Conservation (phyloP, 257 asterid genomes). For the Sherardia arvensis region DNA sequence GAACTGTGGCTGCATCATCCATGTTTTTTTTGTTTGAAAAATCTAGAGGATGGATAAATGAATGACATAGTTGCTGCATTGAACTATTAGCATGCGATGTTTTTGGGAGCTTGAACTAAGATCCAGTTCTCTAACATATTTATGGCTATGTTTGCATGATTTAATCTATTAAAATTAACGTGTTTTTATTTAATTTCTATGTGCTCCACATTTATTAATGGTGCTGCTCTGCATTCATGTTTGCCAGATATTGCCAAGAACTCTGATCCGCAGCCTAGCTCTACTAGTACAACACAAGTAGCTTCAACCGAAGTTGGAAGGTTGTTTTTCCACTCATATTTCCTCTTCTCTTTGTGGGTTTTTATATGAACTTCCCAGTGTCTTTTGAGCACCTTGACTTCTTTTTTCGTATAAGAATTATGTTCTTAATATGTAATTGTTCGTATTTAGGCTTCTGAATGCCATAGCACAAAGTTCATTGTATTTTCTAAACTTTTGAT, state of each 20-base stretch:
- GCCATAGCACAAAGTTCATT: not conserved
- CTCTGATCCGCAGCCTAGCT: slow-evolving; percentile 38
- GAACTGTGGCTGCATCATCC: not conserved
- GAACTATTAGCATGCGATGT: not conserved
- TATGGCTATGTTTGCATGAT: not conserved
- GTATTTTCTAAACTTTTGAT: not conserved
- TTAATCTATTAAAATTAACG: not conserved
- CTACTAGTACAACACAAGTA: slow-evolving; percentile 37
- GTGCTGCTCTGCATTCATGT: slow-evolving; percentile 14
- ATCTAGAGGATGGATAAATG: not conserved
- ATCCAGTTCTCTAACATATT: not conserved
- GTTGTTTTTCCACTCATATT: slow-evolving; percentile 21
- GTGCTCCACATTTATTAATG: not conserved
- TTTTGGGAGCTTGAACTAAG: not conserved
- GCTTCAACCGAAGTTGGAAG: slow-evolving; percentile 50
- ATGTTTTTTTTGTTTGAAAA: not conserved
- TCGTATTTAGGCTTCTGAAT: no score
- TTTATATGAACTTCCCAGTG: not conserved
- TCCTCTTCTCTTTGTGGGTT: not conserved
- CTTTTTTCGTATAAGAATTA: not conserved
- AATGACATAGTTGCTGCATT: not conserved
- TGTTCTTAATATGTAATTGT: not conserved
- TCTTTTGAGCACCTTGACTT: not conserved
- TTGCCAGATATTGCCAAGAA: slow-evolving; percentile 66
- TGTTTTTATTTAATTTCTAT: not conserved